phyloP scores from a whole-genome alignment of 352 stramenopile species.

The Globisporangium perplexum region DNA sequence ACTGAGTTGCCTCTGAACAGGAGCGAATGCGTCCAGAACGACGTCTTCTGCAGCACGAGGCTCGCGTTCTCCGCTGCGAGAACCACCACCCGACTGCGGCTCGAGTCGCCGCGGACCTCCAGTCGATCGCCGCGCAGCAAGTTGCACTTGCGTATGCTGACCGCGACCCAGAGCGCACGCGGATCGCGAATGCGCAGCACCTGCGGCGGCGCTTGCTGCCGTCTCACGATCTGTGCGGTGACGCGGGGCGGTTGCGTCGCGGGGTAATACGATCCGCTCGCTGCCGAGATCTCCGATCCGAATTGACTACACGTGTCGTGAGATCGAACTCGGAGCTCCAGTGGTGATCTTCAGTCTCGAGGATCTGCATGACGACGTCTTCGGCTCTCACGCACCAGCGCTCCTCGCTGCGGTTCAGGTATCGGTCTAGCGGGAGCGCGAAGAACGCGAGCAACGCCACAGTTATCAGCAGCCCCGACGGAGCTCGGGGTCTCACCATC shows the following conservation, averaged over 20 bases:
- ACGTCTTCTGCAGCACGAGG: slow-evolving; percentile 2
- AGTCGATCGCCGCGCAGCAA: slow-evolving; percentile 21
- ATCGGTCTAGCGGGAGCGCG: not conserved
- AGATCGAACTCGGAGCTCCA: not conserved
- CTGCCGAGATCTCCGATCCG: not conserved
- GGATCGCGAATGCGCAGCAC: slow-evolving; percentile 14
- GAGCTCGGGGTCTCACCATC: no score
- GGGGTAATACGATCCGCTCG: not conserved
- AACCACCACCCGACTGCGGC: slow-evolving; percentile 1
- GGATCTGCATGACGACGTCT: not conserved
- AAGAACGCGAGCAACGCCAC: slow-evolving; percentile 5
- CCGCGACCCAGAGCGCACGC: slow-evolving; percentile 16
- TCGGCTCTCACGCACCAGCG: not conserved
- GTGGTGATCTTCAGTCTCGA: not conserved
- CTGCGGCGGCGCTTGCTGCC: slow-evolving; percentile 18
- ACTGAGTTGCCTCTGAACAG: slow-evolving; percentile 29
- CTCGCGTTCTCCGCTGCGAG: slow-evolving; percentile 16
- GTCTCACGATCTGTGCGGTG: slow-evolving; percentile 11
- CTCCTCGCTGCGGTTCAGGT: not conserved
- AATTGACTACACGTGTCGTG: not conserved
- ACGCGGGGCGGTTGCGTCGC: not conserved
- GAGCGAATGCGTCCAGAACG: slow-evolving; percentile 39
- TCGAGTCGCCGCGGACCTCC: slow-evolving; percentile 10
- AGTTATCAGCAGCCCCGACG: not conserved
- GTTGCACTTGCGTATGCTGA: slow-evolving; percentile 18